Evolutionary conservation across 2,329 filamentous ascomycete species (phyloP).

Genomic region (Rutstroemia sp.): DNA sequence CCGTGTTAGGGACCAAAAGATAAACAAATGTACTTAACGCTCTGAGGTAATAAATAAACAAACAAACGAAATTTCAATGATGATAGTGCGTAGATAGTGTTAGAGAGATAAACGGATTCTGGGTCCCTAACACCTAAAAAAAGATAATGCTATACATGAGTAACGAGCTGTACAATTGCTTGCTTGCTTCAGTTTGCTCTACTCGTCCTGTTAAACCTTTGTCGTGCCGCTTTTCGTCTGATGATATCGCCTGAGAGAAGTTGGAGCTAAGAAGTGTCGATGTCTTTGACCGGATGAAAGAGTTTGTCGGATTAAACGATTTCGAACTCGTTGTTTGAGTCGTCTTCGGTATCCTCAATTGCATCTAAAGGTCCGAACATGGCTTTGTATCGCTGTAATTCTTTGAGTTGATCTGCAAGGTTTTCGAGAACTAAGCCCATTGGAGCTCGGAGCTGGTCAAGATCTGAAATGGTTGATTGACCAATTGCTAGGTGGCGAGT

Average conservation of each 20-base stretch:
- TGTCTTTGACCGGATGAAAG: no score
- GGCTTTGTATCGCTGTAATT: constrained; percentile 53
- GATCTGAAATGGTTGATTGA: constrained; percentile 49
- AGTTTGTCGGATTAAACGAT: background rate
- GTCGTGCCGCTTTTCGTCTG: no score
- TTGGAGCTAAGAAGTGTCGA: no score
- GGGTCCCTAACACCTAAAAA: no score
- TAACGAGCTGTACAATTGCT: background rate
- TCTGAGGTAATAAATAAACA: no score
- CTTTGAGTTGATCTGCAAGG: constrained; percentile 52
- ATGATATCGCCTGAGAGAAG: no score
- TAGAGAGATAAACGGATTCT: background rate
- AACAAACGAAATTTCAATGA: no score
- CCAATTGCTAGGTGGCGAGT: constrained; percentile 74
- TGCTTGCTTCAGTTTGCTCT: background rate
- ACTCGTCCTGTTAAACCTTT: no score
- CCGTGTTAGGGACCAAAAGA: no score
- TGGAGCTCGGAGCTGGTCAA: constrained; percentile 68
- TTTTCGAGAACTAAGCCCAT: constrained; percentile 65
- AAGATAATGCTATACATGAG: background rate
- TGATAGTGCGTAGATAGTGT: background rate
- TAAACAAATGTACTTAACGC: no score
- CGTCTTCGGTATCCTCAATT: background rate
- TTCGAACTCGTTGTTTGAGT: constrained; percentile 1
- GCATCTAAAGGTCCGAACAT: constrained; percentile 14